Evolutionary conservation across 192 early-diverging fungal species (phyloP).

Genomic region (Phycomyces blakesleeanus): DNA sequence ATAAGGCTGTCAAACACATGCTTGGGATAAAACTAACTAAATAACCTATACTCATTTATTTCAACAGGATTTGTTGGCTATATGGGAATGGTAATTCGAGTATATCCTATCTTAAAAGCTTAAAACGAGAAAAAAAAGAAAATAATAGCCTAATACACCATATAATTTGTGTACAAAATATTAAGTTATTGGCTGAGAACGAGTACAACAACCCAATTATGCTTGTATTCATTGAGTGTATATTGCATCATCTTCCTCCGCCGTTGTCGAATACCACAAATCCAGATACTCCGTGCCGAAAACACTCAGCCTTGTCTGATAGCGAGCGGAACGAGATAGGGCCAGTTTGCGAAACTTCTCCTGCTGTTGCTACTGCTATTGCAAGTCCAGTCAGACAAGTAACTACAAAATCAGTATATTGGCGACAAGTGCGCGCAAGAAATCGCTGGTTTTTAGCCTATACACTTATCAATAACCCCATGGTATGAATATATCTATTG

Average conservation of each 20-base stretch:
- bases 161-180: not conserved
- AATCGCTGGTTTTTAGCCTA: conserved; percentile 35
- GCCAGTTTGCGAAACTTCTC: not conserved
- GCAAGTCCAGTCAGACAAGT: not conserved
- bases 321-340: conserved; percentile 7
- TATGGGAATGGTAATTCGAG: conserved; percentile 33
- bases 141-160: too few species aligned
- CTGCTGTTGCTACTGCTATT: not conserved
- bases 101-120: not conserved
- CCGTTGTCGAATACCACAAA: not conserved
- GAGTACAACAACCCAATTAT: conserved; percentile 36
- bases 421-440: conserved; percentile 7
- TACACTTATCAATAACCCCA: conserved; percentile 32
- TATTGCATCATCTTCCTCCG: conserved; percentile 5
- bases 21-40: not conserved
- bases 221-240: conserved; percentile 23
- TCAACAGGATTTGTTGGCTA: conserved; percentile 26
- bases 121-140: too few species aligned
- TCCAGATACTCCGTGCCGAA: not conserved
- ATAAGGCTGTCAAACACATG: not conserved
- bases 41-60: not conserved
- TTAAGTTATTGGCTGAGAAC: conserved; percentile 22
- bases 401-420: not conserved
- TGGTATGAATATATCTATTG: not conserved
- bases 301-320: conserved; percentile 5